Conservation (phyloP, 345 rosid genomes). For the Carallia pectinifolia region DNA sequence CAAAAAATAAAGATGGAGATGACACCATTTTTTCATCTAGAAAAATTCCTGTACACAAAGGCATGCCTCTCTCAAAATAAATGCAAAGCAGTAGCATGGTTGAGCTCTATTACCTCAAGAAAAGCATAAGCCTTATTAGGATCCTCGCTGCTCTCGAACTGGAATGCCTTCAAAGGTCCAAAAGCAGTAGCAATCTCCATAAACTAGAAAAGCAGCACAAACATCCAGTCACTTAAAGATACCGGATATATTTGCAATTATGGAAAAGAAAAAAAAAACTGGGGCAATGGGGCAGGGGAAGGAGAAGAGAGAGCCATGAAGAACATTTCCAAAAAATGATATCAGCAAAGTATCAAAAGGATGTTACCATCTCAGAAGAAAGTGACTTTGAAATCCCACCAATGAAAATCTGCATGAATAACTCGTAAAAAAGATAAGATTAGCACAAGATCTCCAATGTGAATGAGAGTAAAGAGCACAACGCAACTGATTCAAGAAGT, state of each 20-base stretch:
- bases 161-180: conserved; percentile 83
- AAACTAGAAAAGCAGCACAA: conserved; percentile 48
- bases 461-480: background rate
- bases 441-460: too few species aligned
- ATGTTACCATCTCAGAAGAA: conserved; percentile 79
- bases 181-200: conserved; percentile 81
- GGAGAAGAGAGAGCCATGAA: too few species aligned
- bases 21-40: background rate
- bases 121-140: conserved; percentile 46
- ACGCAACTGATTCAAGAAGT: background rate
- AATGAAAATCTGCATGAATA: conserved; percentile 69
- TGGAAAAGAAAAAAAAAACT: background rate
- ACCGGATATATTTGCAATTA: background rate
- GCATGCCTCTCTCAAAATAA: conserved; percentile 2
- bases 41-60: background rate
- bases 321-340: conserved; percentile 3
- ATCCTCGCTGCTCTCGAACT: conserved; percentile 44
- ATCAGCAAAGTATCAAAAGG: background rate
- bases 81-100: conserved; percentile 15
- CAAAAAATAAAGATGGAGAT: background rate
- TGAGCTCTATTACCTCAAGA: conserved; percentile 65
- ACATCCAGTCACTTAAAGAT: conserved; percentile 8
- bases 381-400: conserved; percentile 77
- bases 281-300: background rate
- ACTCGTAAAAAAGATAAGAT: background rate